Evolutionary conservation across 164 flowering plant species (phyloP).

Genomic region (Vitis amurensis): DNA sequence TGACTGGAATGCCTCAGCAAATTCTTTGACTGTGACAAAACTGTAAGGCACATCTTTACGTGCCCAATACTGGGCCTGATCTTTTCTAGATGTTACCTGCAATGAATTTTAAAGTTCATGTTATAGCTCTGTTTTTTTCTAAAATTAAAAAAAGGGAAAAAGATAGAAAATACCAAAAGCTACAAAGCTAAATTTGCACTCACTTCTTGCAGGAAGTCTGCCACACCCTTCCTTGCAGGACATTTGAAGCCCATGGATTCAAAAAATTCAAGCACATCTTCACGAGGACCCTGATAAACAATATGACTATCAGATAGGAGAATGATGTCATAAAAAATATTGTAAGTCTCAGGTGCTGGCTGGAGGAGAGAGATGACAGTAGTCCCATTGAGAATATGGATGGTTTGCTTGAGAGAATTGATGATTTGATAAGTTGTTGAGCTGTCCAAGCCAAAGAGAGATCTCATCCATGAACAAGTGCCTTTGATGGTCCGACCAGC

Average conservation of each 20-base stretch:
- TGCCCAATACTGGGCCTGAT: constrained; percentile 65
- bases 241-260: constrained; percentile 33
- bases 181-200: background rate
- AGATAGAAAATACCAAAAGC: no score
- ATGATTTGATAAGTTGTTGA: constrained; percentile 65
- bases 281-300: constrained; percentile 57
- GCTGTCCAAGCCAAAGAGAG: constrained; percentile 57
- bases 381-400: constrained; percentile 47
- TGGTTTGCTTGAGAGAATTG: constrained; percentile 41
- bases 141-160: no score
- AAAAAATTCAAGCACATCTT: constrained; percentile 34
- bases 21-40: constrained; percentile 40
- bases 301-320: constrained; percentile 39
- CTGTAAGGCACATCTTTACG: constrained; percentile 44
- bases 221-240: constrained; percentile 40
- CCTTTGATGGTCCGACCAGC: constrained; percentile 55
- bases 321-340: constrained; percentile 47
- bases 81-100: constrained; percentile 68
- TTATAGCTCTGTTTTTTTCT: no score
- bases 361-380: constrained; percentile 52
- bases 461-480: constrained; percentile 40
- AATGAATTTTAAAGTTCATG: background rate
- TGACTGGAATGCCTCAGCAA: constrained; percentile 56
- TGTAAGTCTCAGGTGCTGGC: constrained; percentile 61
- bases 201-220: constrained; percentile 41